Conservation (phyloP, 2,329 filamentous ascomycete genomes). For the Didymella exigua region DNA sequence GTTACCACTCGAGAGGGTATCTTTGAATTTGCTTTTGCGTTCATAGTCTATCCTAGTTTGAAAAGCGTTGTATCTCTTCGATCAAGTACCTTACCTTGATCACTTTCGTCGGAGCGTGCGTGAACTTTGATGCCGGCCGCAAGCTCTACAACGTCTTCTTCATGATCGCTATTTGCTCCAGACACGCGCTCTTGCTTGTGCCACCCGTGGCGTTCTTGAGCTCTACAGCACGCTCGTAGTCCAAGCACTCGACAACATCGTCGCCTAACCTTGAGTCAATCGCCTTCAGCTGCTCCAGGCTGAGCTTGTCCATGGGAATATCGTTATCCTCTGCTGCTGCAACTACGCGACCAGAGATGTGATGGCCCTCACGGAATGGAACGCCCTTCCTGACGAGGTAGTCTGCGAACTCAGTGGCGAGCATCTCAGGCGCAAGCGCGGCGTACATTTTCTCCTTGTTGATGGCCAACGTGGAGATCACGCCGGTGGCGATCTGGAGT, state of each 20-base stretch:
- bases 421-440: conserved; percentile 81
- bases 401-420: conserved; percentile 73
- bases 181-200: conserved; percentile 71
- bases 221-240: conserved; percentile 86
- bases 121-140: neutral
- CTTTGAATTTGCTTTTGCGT: neutral
- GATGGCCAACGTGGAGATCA: conserved; percentile 73
- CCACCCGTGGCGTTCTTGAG: conserved; percentile 76
- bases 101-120: neutral
- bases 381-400: conserved; percentile 70
- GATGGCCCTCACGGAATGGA: conserved; percentile 80
- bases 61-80: neutral
- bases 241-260: conserved; percentile 73
- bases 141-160: conserved; percentile 48
- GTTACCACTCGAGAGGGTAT: neutral
- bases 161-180: conserved; percentile 66
- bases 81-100: neutral
- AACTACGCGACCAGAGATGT: conserved; percentile 75
- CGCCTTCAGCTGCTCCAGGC: conserved; percentile 67
- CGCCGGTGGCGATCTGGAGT: conserved; percentile 80
- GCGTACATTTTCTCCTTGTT: conserved; percentile 77
- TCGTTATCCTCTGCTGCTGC: conserved; percentile 71
- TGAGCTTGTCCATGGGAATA: conserved; percentile 72
- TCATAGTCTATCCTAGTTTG: neutral
- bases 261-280: conserved; percentile 73